Evolutionary conservation across 331 rosid genomes (phyloP), one percentile per base, ranked within the genome.

Genomic region (Ulmus americana): DNA sequence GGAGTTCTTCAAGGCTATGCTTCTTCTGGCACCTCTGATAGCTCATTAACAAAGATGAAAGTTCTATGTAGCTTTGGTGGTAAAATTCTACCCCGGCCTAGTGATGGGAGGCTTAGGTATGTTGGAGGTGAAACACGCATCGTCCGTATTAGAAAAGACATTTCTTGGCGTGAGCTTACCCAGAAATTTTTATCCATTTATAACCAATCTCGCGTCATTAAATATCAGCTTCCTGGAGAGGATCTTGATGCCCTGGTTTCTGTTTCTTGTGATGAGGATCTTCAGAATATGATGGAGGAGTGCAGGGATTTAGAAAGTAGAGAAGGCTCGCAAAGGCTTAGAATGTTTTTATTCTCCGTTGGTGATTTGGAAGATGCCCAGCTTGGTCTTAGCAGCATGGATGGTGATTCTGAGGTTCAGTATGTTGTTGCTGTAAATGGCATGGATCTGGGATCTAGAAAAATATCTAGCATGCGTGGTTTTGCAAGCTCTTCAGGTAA

Each of bases 191-290:
- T 75, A 67, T 59, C 83, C 64, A 82, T 94, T 13, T 94, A 90
- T 77, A 78, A 71, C 68, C 83, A 89, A 74, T 69, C 78, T 74
- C 83, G 73, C 72, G 69, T 79, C 53, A 74, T 94, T 6, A 94
- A 87, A 67, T 94, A 94, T 82, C 99, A 94, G 79, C 99, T 94
- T 74, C 99, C 97, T 13, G 99, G 97, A 44, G 97, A 94, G 84
- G 97, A 94, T 70, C 99, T 94, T 22, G 99, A 94, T 82, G 95
- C 99, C 16, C 86, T 94, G 79, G 96, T 94, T 64, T 85, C 99
- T 46, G 97, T 94, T 11, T 83, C 99, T 8, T 87, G 84, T 69
- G 95, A 94, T 35, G 99, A 94, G 84, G 99, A 94, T 82, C 77
- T 94, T 68, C 95, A 76, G 85, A 89, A 89, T 73, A 94, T 94